phyloP scores from a whole-genome alignment of 2,329 filamentous ascomycete genomes.

The Trichoderma sp. region DNA sequence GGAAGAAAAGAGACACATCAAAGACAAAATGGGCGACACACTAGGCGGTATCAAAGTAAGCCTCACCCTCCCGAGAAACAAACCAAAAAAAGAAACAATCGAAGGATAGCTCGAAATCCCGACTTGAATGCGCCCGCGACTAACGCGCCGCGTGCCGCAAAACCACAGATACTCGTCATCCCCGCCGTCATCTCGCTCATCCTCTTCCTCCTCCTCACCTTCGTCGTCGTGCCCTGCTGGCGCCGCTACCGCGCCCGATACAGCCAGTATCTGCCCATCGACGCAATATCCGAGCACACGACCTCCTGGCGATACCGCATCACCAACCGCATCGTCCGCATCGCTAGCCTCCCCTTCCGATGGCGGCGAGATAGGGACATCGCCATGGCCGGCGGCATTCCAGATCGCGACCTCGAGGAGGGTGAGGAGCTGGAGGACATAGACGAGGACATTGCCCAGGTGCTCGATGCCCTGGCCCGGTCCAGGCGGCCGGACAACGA shows the following conservation, averaged over 20 bases:
- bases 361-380: slow-evolving; percentile 48
- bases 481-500: slow-evolving; percentile 47
- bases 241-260: slow-evolving; percentile 68
- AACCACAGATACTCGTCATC: slow-evolving; percentile 62
- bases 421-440: slow-evolving; percentile 67
- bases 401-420: slow-evolving; percentile 57
- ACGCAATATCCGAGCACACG: slow-evolving; percentile 59
- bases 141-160: slow-evolving; percentile 17
- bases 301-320: slow-evolving; percentile 53
- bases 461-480: slow-evolving; percentile 36
- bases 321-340: slow-evolving; percentile 30
- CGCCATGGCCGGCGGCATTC: slow-evolving; percentile 40
- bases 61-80: not conserved
- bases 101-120: not conserved
- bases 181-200: slow-evolving; percentile 69
- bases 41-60: slow-evolving; percentile 38
- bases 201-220: slow-evolving; percentile 65
- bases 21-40: slow-evolving; percentile 33
- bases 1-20: not conserved
- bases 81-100: not conserved
- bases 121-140: not conserved
- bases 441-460: slow-evolving; percentile 46
- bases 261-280: slow-evolving; percentile 69
- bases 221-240: slow-evolving; percentile 66
- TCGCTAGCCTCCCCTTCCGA: slow-evolving; percentile 40